Conservation (phyloP, 2,329 filamentous ascomycete species). For the Hymenoscyphus fructigenus region DNA sequence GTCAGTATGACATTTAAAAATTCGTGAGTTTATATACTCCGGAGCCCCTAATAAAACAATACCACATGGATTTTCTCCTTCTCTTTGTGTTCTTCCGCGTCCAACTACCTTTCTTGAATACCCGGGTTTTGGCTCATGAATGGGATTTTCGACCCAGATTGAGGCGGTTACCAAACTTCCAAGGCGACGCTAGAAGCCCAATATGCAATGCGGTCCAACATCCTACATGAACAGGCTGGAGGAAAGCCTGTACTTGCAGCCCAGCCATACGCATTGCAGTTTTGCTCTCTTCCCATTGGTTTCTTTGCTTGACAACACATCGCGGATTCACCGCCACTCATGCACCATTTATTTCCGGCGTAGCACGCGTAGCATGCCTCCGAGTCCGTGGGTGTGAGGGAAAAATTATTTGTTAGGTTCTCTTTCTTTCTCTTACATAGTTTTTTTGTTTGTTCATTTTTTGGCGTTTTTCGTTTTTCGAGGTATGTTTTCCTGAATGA, state of each 20-base stretch:
- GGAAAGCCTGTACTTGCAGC: conserved; percentile 8
- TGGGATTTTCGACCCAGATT: background rate
- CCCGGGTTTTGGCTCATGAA: background rate
- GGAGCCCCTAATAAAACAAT: background rate
- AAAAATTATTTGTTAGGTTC: background rate
- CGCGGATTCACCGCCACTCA: conserved; percentile 12
- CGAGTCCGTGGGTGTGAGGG: background rate
- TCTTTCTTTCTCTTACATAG: background rate
- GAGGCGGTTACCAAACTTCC: background rate
- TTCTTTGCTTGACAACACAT: conserved; percentile 11
- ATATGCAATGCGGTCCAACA: conserved; percentile 15
- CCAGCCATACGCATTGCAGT: background rate
- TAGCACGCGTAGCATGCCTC: background rate
- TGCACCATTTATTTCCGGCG: conserved; percentile 6
- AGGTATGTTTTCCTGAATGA: background rate
- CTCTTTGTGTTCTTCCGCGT: background rate
- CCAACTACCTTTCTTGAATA: background rate
- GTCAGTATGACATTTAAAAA: background rate
- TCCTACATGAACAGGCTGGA: conserved; percentile 1
- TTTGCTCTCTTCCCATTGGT: conserved; percentile 13
- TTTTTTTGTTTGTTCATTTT: conserved; percentile 1
- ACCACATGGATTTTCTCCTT: background rate
- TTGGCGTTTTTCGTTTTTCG: conserved; percentile 5
- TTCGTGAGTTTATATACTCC: background rate
- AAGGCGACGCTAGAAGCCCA: background rate